phyloP scores from a whole-genome alignment of 2,329 filamentous ascomycete genomes.

The Aspergillus viridinutans region DNA sequence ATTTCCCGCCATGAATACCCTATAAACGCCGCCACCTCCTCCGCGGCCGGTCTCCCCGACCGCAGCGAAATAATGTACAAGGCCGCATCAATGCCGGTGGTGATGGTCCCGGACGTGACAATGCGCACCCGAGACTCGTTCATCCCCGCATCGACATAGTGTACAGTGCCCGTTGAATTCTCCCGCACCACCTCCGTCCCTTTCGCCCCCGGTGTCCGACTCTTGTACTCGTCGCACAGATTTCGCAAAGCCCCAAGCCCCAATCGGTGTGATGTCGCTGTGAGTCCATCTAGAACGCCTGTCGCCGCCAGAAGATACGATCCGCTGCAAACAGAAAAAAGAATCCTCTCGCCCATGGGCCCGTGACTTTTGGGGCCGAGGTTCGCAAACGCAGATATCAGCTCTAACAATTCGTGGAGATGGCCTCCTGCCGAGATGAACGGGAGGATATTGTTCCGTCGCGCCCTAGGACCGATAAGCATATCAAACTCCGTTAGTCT shows the following conservation, averaged over 20 bases:
- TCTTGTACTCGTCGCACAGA: background rate
- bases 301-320: background rate
- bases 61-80: background rate
- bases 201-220: background rate
- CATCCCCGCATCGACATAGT: background rate
- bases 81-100: background rate
- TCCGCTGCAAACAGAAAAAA: background rate
- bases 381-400: background rate
- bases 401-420: background rate
- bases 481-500: slow-evolving; percentile 1
- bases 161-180: background rate
- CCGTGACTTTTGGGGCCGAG: background rate
- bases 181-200: background rate
- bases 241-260: background rate
- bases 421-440: background rate
- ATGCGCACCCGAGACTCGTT: background rate
- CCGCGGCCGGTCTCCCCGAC: background rate
- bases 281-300: background rate
- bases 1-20: background rate
- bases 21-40: slow-evolving; percentile 1
- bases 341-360: background rate
- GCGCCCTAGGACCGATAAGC: background rate
- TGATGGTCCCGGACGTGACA: background rate
- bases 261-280: background rate
- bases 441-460: background rate